These are phyloP conservation scores for Chalciporus pseudorubinellus DNA, from an alignment of 768 basidiomycete species.

Conservation along the genomic window DNA sequence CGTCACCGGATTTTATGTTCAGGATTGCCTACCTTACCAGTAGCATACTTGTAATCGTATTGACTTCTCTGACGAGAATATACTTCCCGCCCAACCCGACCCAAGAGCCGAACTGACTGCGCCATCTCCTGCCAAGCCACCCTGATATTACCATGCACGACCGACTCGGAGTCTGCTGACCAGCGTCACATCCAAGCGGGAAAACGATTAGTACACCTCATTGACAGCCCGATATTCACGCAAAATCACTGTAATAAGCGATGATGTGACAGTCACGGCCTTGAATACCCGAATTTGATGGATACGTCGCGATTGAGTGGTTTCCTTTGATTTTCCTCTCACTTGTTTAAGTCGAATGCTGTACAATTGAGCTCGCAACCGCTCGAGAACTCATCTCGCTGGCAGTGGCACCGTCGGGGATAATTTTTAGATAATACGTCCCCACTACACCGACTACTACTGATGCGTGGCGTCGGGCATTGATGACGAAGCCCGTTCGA, in stretches of 20 bases:
- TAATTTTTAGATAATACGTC: neutral
- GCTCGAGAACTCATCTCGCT: neutral
- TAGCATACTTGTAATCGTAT: too few species aligned
- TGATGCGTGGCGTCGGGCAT: neutral
- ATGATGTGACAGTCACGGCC: neutral
- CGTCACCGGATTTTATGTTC: too few species aligned
- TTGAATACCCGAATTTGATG: neutral
- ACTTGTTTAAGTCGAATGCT: too few species aligned
- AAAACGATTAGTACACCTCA: too few species aligned
- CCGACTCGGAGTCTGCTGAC: neutral
- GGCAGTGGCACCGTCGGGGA: too few species aligned
- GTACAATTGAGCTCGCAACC: neutral
- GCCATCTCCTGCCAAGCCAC: neutral
- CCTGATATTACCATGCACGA: neutral
- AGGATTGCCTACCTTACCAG: too few species aligned
- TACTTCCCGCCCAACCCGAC: neutral
- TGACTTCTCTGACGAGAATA: too few species aligned
- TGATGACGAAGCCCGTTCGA: neutral
- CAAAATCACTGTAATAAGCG: neutral
- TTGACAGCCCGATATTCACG: neutral
- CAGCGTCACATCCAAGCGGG: too few species aligned
- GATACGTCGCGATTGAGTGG: too few species aligned
- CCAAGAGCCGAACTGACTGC: conserved; percentile 2
- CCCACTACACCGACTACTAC: too few species aligned
- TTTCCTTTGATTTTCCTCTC: too few species aligned